Evolutionary conservation across 2,329 filamentous ascomycete species (phyloP), one percentile per base, ranked within the genome.

Genomic region (Hypoxylon sp.): DNA sequence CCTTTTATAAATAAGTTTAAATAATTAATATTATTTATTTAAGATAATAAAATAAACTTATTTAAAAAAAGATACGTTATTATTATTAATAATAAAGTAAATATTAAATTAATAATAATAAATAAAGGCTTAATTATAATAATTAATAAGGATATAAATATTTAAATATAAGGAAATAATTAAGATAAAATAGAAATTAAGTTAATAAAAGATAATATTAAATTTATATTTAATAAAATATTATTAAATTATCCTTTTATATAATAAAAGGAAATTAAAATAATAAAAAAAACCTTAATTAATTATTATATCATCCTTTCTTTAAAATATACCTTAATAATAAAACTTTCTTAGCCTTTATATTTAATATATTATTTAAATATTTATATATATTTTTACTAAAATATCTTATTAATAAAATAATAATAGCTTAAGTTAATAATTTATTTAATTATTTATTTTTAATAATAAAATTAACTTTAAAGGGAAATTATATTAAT

Each of bases 181-280:
- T 45, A 46, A 46, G 4, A 46, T 46, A 25, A 25, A 23, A 46
- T 25, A 14, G 25, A 10, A 45, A 45, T 45, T 45, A 21, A 13
- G 11, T 2, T 36, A 14, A 13, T 36, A 36, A 36, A 36, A 23
- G 14, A 23, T 28, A 28, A 34, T 52, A 11, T 52, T 38, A 23
- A 19, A 34, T 38, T 48, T 52, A 59, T 55, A 49, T 64, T 64
- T 63, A 64, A 59, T 59, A 21, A 45, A 21, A 45, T 9, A 21
- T 19, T 19, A 21, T 45, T 45, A 19, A 21, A 19, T 21, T 17
- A 21, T 19, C 5, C 13, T 45, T 19, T 45, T 45, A 19, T 45
- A 21, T 21, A 21, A n/a, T 21, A 45, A 17, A 45, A 5, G 17
- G 9, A 19, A 17, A 43, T 48, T 48, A 48, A 48, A 21, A 21